These are phyloP conservation scores for Rhodotorula sp. DNA, from an alignment of 1,284 basidiomycete genomes.

Conservation along the genomic window DNA sequence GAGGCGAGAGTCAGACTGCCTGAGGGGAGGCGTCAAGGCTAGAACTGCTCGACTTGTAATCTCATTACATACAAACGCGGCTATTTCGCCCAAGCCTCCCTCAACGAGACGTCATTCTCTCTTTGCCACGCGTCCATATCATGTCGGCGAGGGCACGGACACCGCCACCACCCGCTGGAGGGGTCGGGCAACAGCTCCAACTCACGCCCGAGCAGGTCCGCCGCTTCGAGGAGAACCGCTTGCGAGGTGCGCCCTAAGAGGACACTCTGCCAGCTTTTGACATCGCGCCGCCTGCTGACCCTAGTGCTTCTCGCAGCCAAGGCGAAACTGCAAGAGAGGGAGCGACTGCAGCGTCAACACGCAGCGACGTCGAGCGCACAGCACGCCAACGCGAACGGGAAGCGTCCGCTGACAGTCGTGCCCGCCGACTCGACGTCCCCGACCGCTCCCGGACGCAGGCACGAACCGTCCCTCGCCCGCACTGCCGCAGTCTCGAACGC, in stretches of 20 bases:
- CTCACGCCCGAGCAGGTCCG: constrained; percentile 28
- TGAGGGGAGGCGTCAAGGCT: no score
- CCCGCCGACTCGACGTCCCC: constrained; percentile 62
- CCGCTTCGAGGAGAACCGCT: constrained; percentile 26
- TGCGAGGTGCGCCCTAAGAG: constrained; percentile 16
- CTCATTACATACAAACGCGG: no score
- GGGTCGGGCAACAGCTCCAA: background rate
- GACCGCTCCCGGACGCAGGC: constrained; percentile 50
- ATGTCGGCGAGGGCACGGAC: constrained; percentile 5
- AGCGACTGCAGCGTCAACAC: constrained; percentile 43
- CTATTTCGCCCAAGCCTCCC: no score
- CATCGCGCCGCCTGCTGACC: background rate
- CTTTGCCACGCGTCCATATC: no score
- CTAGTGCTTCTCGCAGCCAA: constrained; percentile 30
- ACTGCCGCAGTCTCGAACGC: constrained; percentile 12
- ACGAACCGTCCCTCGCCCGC: constrained; percentile 19
- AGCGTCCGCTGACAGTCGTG: constrained; percentile 57
- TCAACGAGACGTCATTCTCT: no score
- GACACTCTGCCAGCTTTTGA: background rate
- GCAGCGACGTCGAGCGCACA: background rate
- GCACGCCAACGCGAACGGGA: constrained; percentile 59
- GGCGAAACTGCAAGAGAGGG: constrained; percentile 60
- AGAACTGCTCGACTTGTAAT: no score
- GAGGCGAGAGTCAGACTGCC: no score
- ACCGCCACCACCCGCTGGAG: background rate